Base-by-base conservation (phyloP, 192 early-diverging fungal species). In the Entomortierella parvispora region DNA sequence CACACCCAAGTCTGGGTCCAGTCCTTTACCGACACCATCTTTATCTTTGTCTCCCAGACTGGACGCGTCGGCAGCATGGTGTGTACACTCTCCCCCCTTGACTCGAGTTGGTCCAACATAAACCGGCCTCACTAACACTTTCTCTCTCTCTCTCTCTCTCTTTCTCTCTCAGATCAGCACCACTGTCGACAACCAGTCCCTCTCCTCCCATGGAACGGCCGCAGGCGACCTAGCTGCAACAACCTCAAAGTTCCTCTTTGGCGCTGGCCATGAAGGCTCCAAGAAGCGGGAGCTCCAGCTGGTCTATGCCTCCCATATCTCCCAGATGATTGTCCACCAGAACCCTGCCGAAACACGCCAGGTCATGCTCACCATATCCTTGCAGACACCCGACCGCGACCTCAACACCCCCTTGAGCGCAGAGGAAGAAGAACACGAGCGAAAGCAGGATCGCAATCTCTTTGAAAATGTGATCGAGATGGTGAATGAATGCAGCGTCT, bases 61-160 rank as follows among this genome's bases (percentile, higher is more conserved):
- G 85, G 85, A 14, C 82, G 72, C 58, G 80, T 85, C 29, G 87
- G 87, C 12, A 86, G 82, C 64, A 33, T 88, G 82, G 87, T 88
- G 80, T 48, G 55, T 14, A 18, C 10, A 42, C 32, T 15, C 31
- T 22, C n/a, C 31, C 47, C 25, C n/a, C 25, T 15, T 33, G 26
- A 31, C 18, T 50, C 37, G 5, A 5, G 12, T 40, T 40, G 7
- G 7, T 12, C 37, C 37, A 40, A 9, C 12, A 40, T 40, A 9
- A 40, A 9, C 37, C 5, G 17, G 42, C 22, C 26, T 33, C 22
- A 55, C n/a, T 28, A 23, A 3, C 17, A 60, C 14, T 62, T 29
- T 33, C 17, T 31, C 25, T 2, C 7, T 29, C 18, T 69, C 8
- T 51, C 10, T 40, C 14, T 22, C 1, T 31, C 11, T 22, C 60